Evolutionary conservation across 2,329 filamentous ascomycete genomes (phyloP).

Genomic region (Colletotrichum salicis): DNA sequence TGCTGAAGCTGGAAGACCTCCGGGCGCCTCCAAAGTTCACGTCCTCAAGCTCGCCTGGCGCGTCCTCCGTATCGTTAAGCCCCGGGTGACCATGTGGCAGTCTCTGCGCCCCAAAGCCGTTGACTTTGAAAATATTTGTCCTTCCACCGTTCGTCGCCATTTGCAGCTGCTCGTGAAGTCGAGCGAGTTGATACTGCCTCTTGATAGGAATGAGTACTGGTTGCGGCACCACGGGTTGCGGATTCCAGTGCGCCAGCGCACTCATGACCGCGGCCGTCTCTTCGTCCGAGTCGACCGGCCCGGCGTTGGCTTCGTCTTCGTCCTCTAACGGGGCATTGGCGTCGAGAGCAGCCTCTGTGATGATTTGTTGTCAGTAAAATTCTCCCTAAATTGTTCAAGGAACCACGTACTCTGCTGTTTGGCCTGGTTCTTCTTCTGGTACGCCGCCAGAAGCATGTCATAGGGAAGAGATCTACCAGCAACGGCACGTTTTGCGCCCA

Average conservation of each 20-base stretch:
- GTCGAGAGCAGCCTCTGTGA: conserved; percentile 87
- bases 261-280: conserved; percentile 91
- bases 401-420: conserved; percentile 87
- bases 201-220: conserved; percentile 70
- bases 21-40: conserved; percentile 50
- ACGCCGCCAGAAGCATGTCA: conserved; percentile 87
- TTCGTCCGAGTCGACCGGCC: conserved; percentile 92
- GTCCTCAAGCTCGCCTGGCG: conserved; percentile 66
- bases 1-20: conserved; percentile 59
- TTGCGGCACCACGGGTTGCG: conserved; percentile 80
- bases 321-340: conserved; percentile 92
- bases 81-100: conserved; percentile 61
- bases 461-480: conserved; percentile 89
- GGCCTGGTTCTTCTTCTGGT: conserved; percentile 98
- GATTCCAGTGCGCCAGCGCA: conserved; percentile 79
- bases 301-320: conserved; percentile 81
- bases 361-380: conserved; percentile 20
- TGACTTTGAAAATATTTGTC: conserved; percentile 72
- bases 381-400: neutral
- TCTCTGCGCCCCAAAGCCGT: conserved; percentile 66
- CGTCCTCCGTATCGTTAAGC: conserved; percentile 62
- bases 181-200: conserved; percentile 70
- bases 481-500: conserved; percentile 92
- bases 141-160: conserved; percentile 74
- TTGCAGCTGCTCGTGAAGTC: conserved; percentile 73